phyloP scores from a whole-genome alignment of 1,139 yeast genomes.

The Geotrichum cucujoidarum region DNA sequence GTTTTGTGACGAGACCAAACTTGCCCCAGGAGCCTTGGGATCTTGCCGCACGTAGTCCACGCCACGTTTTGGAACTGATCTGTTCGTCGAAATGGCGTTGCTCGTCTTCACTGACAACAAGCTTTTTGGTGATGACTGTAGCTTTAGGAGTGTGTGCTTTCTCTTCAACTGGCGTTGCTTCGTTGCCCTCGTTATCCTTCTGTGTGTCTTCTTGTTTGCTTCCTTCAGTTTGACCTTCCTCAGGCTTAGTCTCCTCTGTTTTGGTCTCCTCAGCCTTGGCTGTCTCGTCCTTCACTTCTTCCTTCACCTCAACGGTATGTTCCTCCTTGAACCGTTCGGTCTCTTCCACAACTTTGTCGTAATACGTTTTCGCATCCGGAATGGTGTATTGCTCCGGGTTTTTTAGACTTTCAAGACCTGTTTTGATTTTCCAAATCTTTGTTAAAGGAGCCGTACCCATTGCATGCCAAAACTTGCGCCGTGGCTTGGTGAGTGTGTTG shows the following conservation, averaged over 20 bases:
- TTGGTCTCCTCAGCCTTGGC: slow-evolving; percentile 13
- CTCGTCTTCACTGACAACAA: slow-evolving; percentile 12
- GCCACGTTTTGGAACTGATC: slow-evolving; percentile 32
- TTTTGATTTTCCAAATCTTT: slow-evolving; percentile 32
- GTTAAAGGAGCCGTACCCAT: slow-evolving; percentile 39
- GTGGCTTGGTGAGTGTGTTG: slow-evolving; percentile 22
- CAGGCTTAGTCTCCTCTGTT: neutral
- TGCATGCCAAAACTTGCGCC: slow-evolving; percentile 31
- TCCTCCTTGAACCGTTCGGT: slow-evolving; percentile 13
- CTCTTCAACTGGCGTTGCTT: neutral
- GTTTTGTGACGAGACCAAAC: slow-evolving; percentile 27
- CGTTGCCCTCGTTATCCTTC: neutral
- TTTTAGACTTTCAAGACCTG: slow-evolving; percentile 29
- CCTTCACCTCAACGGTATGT: slow-evolving; percentile 12
- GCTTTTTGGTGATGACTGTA: slow-evolving; percentile 1
- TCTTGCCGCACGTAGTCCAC: slow-evolving; percentile 36
- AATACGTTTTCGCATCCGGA: slow-evolving; percentile 26
- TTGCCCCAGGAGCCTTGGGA: slow-evolving; percentile 32
- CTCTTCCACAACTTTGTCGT: slow-evolving; percentile 20
- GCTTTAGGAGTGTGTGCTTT: neutral
- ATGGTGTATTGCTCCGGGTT: slow-evolving; percentile 19
- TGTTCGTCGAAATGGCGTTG: slow-evolving; percentile 17
- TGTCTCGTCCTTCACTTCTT: slow-evolving; percentile 10
- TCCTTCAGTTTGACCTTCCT: neutral
- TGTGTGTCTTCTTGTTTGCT: neutral